Conservation (phyloP, 108 stramenopile species). For the Heterococcus sp. region DNA sequence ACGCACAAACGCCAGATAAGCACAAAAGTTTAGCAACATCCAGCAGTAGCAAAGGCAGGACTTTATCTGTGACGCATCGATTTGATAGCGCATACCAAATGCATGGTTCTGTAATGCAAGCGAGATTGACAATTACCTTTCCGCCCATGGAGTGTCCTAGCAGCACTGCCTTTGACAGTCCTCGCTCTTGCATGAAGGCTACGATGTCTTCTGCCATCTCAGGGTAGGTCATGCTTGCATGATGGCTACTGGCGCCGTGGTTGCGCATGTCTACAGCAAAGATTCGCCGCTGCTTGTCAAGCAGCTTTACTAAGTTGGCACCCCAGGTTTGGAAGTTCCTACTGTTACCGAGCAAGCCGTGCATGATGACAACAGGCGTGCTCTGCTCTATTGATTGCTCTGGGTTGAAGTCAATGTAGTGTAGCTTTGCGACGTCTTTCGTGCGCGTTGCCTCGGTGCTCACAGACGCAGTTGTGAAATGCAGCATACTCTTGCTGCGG, state of each 20-base stretch:
- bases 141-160: conserved; percentile 92
- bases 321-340: conserved; percentile 86
- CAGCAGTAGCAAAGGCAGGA: no score
- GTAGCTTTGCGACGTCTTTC: conserved; percentile 6
- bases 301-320: neutral
- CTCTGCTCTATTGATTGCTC: neutral
- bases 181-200: conserved; percentile 61
- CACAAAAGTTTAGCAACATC: neutral
- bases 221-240: conserved; percentile 69
- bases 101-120: no score
- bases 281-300: conserved; percentile 18
- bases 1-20: neutral
- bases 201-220: conserved; percentile 81
- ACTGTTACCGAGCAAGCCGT: conserved; percentile 85
- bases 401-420: conserved; percentile 38
- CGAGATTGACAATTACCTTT: conserved; percentile 77
- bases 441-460: no score
- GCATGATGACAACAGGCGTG: conserved; percentile 75
- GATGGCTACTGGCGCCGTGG: conserved; percentile 71
- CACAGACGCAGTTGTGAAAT: neutral
- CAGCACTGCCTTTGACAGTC: conserved; percentile 63
- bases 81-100: no score
- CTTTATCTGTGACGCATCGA: no score
- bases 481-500: no score
- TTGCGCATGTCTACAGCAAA: conserved; percentile 74